Base-by-base conservation (phyloP, 208 protist genomes). In the Naegleria gruberi region DNA sequence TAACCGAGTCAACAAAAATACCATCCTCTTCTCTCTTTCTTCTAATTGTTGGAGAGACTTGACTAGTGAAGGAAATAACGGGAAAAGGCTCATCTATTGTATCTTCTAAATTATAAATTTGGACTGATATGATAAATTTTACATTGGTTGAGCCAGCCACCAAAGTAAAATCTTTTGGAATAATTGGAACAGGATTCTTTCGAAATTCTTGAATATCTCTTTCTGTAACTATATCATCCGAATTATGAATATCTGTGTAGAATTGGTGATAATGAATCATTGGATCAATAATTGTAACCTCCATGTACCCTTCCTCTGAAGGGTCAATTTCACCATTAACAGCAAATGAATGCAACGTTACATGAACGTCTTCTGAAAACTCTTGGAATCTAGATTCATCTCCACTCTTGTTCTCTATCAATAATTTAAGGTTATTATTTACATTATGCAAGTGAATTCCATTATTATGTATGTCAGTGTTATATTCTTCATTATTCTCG, bases 201-300 rank as follows among this genome's bases (percentile, higher is more conserved):
- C 30, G 17, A 77, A 77, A 77, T 77, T 77, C 65, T 37, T 37
- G 3, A 6, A 77, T n/a, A 8, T 77, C 65, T n/a, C 34, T 77
- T 37, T 77, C 65, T 37, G 65, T 77, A 7, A 77, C 30, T 37
- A 84, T 45, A 26, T 45, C 41, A 19, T 84, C 41, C 0, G 81
- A 34, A 10, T 84, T 84, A 12, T 84, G 30, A n/a, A 84, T 7
- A 44, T 84, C 81, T 30, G 81, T 84, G n/a, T 46, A 84, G 10
- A 84, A 84, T 34, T 46, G 34, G 15, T 84, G 81, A 44, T 84
- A 45, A 84, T 41, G 42, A 40, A 87, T 87, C 43, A 87, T 46
- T 87, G 83, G 83, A 37, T 87, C 83, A n/a, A 87, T 41, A 19
- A 55, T 55, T 19, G 26, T 34, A 0, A 45, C 19, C n/a, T 87